Evolutionary conservation across 352 stramenopile species (phyloP).

Genomic region (Thraustochytrium striatum): DNA sequence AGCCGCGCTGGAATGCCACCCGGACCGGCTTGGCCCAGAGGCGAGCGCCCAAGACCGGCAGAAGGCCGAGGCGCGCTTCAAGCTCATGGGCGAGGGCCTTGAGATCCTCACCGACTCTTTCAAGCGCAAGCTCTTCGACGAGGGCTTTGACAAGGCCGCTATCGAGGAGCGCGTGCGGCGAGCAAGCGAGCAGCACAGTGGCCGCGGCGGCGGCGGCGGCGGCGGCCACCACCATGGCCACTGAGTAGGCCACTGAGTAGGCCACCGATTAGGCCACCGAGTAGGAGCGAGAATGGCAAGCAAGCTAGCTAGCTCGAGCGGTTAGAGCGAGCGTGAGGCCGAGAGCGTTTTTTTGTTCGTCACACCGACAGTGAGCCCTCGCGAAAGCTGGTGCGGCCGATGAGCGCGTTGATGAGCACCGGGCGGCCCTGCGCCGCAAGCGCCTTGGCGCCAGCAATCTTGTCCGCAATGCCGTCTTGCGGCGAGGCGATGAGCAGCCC

Average conservation of each 20-base stretch:
- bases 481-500: constrained; percentile 24
- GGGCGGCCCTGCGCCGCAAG: constrained; percentile 48
- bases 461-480: neutral
- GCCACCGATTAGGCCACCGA: too few relatives aligned
- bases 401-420: constrained; percentile 51
- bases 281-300: too few relatives aligned
- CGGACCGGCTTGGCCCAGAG: constrained; percentile 42
- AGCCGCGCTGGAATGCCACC: constrained; percentile 50
- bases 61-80: constrained; percentile 51
- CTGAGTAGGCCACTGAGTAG: too few relatives aligned
- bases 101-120: constrained; percentile 59
- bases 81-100: constrained; percentile 57
- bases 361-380: constrained; percentile 51
- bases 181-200: constrained; percentile 54
- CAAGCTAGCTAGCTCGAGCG: too few relatives aligned
- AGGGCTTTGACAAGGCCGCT: constrained; percentile 57
- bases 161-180: constrained; percentile 57
- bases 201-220: neutral
- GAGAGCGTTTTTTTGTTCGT: too few relatives aligned
- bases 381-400: constrained; percentile 52
- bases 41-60: constrained; percentile 43
- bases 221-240: constrained; percentile 11
- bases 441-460: neutral
- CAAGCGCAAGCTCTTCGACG: constrained; percentile 58
- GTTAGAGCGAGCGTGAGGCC: too few relatives aligned